Percentiles rank a stretch among this genome's conserved stretches.
Evolutionary conservation across 2,329 filamentous ascomycete genomes (phyloP).

Genomic region (Xenosphaeropsis pyriputrescens): DNA sequence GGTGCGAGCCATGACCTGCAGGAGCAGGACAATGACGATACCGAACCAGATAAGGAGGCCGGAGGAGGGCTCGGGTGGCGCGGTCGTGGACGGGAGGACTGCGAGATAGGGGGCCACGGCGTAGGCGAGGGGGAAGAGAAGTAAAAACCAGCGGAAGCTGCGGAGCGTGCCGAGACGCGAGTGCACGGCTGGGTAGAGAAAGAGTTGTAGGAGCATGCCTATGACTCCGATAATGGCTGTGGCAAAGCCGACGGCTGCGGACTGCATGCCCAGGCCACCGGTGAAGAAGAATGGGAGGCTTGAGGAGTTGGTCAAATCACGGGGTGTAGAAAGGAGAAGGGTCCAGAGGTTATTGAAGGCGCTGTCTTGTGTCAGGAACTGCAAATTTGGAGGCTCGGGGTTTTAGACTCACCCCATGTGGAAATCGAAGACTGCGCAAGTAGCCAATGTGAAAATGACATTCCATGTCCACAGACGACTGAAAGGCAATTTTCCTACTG

Average conservation of each 20-base stretch:
- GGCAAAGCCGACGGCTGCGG: constrained; percentile 50
- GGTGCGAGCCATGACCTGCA: constrained; percentile 43
- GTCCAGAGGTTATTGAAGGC: constrained; percentile 45
- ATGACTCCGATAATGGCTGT: constrained; percentile 56
- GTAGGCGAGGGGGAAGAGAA: constrained; percentile 55
- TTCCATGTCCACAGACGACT: constrained; percentile 16
- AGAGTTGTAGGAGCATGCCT: constrained; percentile 53
- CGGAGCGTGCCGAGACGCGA: constrained; percentile 48
- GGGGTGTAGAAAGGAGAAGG: constrained; percentile 42
- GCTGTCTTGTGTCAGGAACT: too few species aligned
- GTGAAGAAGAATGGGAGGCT: constrained; percentile 11
- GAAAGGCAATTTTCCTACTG: constrained; percentile 10
- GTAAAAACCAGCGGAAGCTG: constrained; percentile 50
- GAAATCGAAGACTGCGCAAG: constrained; percentile 55
- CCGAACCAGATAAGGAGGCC: constrained; percentile 38
- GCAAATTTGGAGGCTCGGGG: too few species aligned
- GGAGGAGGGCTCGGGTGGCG: constrained; percentile 20
- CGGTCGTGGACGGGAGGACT: constrained; percentile 21
- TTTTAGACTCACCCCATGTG: constrained; percentile 42
- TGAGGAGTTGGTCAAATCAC: constrained; percentile 20
- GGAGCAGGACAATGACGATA: constrained; percentile 33
- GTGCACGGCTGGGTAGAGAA: constrained; percentile 53
- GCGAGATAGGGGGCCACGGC: constrained; percentile 52
- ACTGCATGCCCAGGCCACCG: constrained; percentile 53
- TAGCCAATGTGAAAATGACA: constrained; percentile 35